phyloP scores from a whole-genome alignment of 192 early-diverging fungal genomes.

The Spinellus fusiger region DNA sequence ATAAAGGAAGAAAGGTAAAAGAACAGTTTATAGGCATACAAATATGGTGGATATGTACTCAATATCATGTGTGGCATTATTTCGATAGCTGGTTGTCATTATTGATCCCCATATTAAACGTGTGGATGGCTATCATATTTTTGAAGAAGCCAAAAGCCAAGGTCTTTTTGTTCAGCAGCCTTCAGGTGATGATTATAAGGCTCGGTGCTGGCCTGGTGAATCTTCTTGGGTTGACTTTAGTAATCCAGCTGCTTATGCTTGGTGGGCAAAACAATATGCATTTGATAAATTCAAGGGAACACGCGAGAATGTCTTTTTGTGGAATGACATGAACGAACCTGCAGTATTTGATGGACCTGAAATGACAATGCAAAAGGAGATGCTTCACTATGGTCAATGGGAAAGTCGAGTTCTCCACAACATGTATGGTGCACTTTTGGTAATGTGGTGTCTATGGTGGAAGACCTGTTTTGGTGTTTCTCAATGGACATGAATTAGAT shows the following conservation, averaged over 20 bases:
- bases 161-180: constrained; percentile 77
- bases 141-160: constrained; percentile 67
- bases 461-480: not conserved
- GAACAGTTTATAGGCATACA: too few species aligned
- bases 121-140: constrained; percentile 69
- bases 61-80: not conserved
- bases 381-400: constrained; percentile 71
- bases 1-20: constrained; percentile 78
- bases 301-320: constrained; percentile 75
- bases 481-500: not conserved
- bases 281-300: constrained; percentile 81
- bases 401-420: constrained; percentile 98
- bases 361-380: constrained; percentile 93
- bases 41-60: not conserved
- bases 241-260: constrained; percentile 68
- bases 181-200: constrained; percentile 75
- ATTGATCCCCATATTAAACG: constrained; percentile 97
- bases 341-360: constrained; percentile 96
- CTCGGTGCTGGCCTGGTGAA: constrained; percentile 96
- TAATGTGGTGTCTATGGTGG: constrained; percentile 16
- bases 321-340: constrained; percentile 99
- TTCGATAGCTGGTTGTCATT: constrained; percentile 81
- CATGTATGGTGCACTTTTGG: constrained; percentile 79
- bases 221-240: constrained; percentile 93
- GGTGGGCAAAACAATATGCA: constrained; percentile 75